Conservation (phyloP, 2,329 filamentous ascomycete species). For the Colletotrichum australisinense region DNA sequence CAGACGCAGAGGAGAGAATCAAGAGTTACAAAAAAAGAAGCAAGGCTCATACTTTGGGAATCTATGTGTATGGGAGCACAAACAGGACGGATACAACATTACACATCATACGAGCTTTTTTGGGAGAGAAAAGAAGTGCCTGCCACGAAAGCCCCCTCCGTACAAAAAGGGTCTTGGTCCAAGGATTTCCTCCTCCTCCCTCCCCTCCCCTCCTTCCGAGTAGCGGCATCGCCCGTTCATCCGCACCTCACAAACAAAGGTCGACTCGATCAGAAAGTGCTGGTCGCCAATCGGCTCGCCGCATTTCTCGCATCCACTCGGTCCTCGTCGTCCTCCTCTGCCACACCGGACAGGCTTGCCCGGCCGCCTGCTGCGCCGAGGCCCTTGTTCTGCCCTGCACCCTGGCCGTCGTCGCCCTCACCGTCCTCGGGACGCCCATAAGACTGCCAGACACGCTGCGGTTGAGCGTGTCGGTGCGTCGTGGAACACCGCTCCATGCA, state of each 20-base stretch:
- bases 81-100: constrained; percentile 33
- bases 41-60: constrained; percentile 36
- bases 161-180: constrained; percentile 11
- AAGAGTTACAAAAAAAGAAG: too few relatives aligned
- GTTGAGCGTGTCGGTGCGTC: constrained; percentile 81
- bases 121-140: neutral
- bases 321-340: constrained; percentile 91
- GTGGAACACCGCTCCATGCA: constrained; percentile 94
- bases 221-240: constrained; percentile 11
- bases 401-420: constrained; percentile 56
- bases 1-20: neutral
- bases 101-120: constrained; percentile 31
- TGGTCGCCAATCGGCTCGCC: constrained; percentile 91
- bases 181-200: neutral
- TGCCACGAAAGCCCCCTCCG: neutral
- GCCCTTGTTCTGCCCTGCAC: constrained; percentile 46
- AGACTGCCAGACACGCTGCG: constrained; percentile 82
- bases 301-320: constrained; percentile 95
- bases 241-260: constrained; percentile 10
- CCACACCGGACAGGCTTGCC: constrained; percentile 68
- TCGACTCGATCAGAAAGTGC: constrained; percentile 76
- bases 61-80: constrained; percentile 34
- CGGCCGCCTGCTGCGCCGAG: constrained; percentile 52
- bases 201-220: neutral
- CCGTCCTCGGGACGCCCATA: constrained; percentile 72